phyloP scores from a whole-genome alignment of 2,329 filamentous ascomycete genomes.

The Fusarium nelsonii region DNA sequence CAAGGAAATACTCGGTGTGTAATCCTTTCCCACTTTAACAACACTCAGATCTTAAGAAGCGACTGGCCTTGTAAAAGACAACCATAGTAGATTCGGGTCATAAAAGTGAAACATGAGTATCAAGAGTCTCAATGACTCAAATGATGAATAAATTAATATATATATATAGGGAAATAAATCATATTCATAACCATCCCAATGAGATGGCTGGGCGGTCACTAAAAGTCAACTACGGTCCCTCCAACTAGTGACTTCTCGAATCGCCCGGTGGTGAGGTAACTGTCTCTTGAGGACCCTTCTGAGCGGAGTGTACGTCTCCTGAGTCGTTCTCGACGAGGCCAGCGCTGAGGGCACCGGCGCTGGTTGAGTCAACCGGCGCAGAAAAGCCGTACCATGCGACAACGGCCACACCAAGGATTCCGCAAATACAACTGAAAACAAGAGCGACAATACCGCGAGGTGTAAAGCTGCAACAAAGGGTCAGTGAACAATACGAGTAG shows the following conservation, averaged over 20 bases:
- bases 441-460: constrained; percentile 79
- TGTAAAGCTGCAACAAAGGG: constrained; percentile 66
- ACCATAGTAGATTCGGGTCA: no score
- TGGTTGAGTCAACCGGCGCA: constrained; percentile 30
- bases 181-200: neutral
- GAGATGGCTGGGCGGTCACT: neutral
- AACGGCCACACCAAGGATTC: constrained; percentile 74
- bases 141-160: neutral
- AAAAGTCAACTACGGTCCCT: neutral
- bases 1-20: neutral
- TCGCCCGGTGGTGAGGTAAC: constrained; percentile 19
- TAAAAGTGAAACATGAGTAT: neutral
- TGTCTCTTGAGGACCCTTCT: constrained; percentile 32
- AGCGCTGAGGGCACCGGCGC: constrained; percentile 28
- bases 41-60: no score
- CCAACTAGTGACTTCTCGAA: constrained; percentile 16
- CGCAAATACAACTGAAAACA: constrained; percentile 77
- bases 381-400: constrained; percentile 74
- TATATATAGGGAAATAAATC: neutral
- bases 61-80: neutral
- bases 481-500: neutral
- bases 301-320: constrained; percentile 2
- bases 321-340: constrained; percentile 41
- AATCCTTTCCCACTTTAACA: neutral
- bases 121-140: neutral